These are phyloP conservation scores for Pueraria montana DNA, from an alignment of 306 rosid genomes.

Conservation along the genomic window DNA sequence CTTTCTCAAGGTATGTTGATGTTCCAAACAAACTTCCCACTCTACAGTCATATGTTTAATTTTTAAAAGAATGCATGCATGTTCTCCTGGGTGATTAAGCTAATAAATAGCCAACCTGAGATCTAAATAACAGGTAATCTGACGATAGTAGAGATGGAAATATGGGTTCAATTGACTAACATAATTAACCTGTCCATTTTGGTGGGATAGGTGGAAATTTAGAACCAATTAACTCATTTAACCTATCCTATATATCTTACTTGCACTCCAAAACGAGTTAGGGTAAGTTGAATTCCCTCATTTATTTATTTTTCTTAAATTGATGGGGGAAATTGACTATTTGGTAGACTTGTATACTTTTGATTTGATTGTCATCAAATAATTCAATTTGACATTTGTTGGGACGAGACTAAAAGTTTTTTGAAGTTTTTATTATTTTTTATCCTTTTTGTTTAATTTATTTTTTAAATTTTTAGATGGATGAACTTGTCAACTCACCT, in stretches of 20 bases:
- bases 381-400: background rate
- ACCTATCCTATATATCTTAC: background rate
- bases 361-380: background rate
- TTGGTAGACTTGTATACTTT: background rate
- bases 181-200: too few relatives aligned
- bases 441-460: too few relatives aligned
- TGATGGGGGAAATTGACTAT: background rate
- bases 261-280: too few relatives aligned
- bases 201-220: too few relatives aligned
- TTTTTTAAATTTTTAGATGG: background rate
- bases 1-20: background rate
- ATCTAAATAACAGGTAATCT: too few relatives aligned
- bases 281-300: background rate
- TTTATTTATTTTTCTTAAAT: too few relatives aligned
- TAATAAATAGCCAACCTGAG: too few relatives aligned
- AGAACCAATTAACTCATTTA: background rate
- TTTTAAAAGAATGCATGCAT: too few relatives aligned
- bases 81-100: too few relatives aligned
- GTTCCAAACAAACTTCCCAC: background rate
- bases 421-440: background rate
- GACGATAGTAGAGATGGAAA: background rate
- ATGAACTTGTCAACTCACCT: background rate
- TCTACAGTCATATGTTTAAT: too few relatives aligned
- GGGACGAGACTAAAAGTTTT: background rate
- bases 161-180: too few relatives aligned